Conservation (phyloP, 371 early-diverging fungal genomes). For the Saksenaea oblongispora region DNA sequence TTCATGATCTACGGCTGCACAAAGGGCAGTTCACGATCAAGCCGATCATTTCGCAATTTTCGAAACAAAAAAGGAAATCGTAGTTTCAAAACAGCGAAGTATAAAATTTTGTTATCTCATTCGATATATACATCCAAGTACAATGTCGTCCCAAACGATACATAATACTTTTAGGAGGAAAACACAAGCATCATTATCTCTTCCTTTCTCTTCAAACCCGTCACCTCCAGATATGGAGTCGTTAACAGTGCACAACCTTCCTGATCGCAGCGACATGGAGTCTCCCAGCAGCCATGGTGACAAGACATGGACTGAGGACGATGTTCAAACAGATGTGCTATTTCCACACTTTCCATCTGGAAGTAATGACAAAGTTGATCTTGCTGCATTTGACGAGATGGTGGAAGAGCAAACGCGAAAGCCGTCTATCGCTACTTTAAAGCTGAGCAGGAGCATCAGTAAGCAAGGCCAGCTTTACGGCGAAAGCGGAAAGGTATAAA, state of each 20-base stretch:
- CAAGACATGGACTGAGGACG: constrained; percentile 12
- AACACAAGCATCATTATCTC: background rate
- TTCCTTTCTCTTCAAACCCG: background rate
- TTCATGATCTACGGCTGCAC: too few relatives aligned
- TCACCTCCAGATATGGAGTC: background rate
- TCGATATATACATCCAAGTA: too few relatives aligned
- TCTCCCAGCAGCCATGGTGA: background rate
- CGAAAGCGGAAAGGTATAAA: constrained; percentile 12
- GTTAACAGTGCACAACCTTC: background rate
- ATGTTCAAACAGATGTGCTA: constrained; percentile 40
- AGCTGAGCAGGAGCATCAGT: constrained; percentile 26
- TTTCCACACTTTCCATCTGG: constrained; percentile 29
- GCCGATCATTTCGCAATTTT: too few relatives aligned
- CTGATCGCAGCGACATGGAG: background rate
- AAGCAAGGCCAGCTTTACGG: constrained; percentile 28
- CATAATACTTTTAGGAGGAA: background rate
- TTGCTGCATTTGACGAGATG: constrained; percentile 34
- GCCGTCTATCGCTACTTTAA: constrained; percentile 24
- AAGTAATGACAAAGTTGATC: constrained; percentile 25
- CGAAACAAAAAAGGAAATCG: too few relatives aligned
- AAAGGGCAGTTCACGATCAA: too few relatives aligned
- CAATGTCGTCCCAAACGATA: background rate
- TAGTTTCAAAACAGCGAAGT: too few relatives aligned
- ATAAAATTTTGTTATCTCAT: too few relatives aligned
- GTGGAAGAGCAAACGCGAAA: constrained; percentile 27